Evolutionary conservation across 2,329 filamentous ascomycete species (phyloP).

Genomic region (Pseudofabraea citricarpa): DNA sequence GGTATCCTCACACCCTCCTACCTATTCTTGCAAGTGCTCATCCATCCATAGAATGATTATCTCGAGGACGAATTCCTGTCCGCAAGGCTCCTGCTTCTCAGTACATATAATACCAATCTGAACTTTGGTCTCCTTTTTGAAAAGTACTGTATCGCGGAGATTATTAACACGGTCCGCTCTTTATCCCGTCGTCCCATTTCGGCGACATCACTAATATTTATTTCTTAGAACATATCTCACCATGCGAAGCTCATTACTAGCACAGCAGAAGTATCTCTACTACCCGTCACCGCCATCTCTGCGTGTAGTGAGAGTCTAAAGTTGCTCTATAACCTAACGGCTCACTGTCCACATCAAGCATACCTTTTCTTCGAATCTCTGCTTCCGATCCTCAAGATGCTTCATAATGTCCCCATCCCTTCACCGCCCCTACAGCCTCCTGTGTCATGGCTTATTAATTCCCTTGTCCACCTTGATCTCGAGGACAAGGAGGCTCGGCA

Average conservation of each 20-base stretch:
- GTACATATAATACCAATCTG: slow-evolving; percentile 71
- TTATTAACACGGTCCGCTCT: slow-evolving; percentile 66
- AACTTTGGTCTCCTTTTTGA: slow-evolving; percentile 62
- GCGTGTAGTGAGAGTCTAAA: slow-evolving; percentile 78
- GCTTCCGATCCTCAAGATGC: slow-evolving; percentile 64
- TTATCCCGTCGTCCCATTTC: slow-evolving; percentile 30
- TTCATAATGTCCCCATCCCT: slow-evolving; percentile 55
- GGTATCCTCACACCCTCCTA: too few species aligned
- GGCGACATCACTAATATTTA: slow-evolving; percentile 29
- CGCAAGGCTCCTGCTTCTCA: slow-evolving; percentile 74
- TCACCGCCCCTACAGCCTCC: slow-evolving; percentile 69
- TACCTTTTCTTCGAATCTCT: slow-evolving; percentile 63
- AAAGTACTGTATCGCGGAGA: slow-evolving; percentile 61
- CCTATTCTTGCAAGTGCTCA: too few species aligned
- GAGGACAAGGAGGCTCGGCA: too few species aligned
- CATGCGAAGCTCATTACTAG: too few species aligned
- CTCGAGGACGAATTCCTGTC: slow-evolving; percentile 82
- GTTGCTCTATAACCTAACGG: slow-evolving; percentile 82
- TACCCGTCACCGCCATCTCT: too few species aligned
- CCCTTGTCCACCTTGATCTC: slow-evolving; percentile 74
- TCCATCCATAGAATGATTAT: slow-evolving; percentile 66
- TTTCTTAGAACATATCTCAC: slow-evolving; percentile 74
- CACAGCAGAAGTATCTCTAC: too few species aligned
- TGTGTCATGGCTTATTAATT: slow-evolving; percentile 69
- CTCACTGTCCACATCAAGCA: slow-evolving; percentile 61